Percentiles rank a stretch among this genome's conserved stretches.
Evolutionary conservation across 257 asterid species (phyloP).

Genomic region (Jaltomata sinuosa): DNA sequence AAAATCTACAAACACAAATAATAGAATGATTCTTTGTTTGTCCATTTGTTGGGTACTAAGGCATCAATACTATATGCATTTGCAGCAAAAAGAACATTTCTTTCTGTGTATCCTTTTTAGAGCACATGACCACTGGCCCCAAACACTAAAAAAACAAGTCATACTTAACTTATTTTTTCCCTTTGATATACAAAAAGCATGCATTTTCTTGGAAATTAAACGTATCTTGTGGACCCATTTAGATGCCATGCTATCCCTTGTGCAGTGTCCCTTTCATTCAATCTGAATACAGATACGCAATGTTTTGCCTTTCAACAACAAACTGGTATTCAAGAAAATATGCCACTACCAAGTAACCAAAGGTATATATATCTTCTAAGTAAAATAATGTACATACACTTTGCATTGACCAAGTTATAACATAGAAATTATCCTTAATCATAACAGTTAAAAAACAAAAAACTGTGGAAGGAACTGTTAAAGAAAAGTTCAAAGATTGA

Average conservation of each 20-base stretch:
- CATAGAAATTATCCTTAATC: too few relatives aligned
- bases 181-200: conserved; percentile 2
- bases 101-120: background rate
- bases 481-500: conserved; percentile 47
- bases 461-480: conserved; percentile 36
- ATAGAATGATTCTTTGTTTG: conserved; percentile 5
- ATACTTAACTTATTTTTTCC: background rate
- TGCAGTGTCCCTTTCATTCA: conserved; percentile 40
- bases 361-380: background rate
- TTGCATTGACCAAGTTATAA: background rate
- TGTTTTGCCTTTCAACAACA: conserved; percentile 26
- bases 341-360: background rate
- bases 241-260: conserved; percentile 12
- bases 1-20: background rate
- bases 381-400: background rate
- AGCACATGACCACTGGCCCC: conserved; percentile 14
- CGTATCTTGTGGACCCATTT: conserved; percentile 45
- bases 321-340: conserved; percentile 7
- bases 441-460: conserved; percentile 20
- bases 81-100: background rate
- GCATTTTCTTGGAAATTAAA: conserved; percentile 27
- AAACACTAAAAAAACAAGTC: background rate
- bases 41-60: conserved; percentile 4
- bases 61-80: background rate
- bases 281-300: conserved; percentile 46